These are phyloP conservation scores for Crucibulum parvulum DNA, from an alignment of 1,284 basidiomycete genomes.

Conservation along the genomic window DNA sequence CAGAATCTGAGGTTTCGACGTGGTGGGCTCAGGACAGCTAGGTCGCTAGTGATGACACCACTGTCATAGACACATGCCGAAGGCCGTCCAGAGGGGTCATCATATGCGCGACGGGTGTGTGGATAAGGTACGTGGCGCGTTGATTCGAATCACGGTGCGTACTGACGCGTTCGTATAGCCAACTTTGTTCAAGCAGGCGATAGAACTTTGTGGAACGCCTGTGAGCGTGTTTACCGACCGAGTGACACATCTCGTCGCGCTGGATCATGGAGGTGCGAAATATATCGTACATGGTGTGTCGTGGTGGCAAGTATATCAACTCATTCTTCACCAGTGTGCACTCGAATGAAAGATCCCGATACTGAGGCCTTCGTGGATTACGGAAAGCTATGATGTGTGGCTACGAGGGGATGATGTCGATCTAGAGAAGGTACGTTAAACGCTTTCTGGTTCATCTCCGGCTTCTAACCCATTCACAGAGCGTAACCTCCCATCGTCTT, in stretches of 20 bases:
- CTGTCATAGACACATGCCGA: conserved; percentile 60
- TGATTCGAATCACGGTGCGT: background rate
- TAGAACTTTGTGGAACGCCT: conserved; percentile 76
- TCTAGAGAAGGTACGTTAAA: conserved; percentile 40
- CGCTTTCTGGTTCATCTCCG: conserved; percentile 3
- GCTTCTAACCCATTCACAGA: conserved; percentile 41
- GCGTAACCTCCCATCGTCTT: conserved; percentile 60
- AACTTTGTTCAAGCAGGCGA: conserved; percentile 72
- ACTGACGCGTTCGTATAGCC: conserved; percentile 44
- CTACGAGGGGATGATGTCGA: conserved; percentile 79
- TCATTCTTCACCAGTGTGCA: conserved; percentile 60
- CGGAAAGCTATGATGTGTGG: conserved; percentile 75
- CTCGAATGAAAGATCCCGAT: conserved; percentile 78
- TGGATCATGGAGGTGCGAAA: conserved; percentile 76
- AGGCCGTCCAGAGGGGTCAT: conserved; percentile 69
- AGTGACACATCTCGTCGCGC: conserved; percentile 83
- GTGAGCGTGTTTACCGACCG: conserved; percentile 76
- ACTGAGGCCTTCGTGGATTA: conserved; percentile 75
- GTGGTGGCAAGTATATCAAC: conserved; percentile 4
- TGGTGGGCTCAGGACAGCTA: conserved; percentile 49
- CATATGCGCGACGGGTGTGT: conserved; percentile 76
- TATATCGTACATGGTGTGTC: conserved; percentile 57
- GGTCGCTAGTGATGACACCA: conserved; percentile 44
- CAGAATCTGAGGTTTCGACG: conserved; percentile 27
- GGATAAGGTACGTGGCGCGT: conserved; percentile 62